Percentiles rank a stretch among this genome's conserved stretches.
Evolutionary conservation across 2,329 filamentous ascomycete species (phyloP).

Genomic region (Apiospora arundinis): DNA sequence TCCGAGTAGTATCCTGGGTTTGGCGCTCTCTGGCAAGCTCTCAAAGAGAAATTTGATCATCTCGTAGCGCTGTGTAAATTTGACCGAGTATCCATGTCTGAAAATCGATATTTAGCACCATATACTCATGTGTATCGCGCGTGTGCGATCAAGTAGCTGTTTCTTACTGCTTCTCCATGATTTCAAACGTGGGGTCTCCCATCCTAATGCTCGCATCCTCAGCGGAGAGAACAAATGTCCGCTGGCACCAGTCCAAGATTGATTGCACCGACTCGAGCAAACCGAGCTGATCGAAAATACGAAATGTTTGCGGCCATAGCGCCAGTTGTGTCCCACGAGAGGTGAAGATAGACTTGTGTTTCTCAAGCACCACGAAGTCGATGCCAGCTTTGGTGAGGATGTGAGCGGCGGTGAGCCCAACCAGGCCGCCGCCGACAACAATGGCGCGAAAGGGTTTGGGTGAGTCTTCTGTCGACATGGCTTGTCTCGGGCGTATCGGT

Average conservation of each 20-base stretch:
- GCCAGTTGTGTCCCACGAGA: constrained; percentile 32
- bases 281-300: constrained; percentile 36
- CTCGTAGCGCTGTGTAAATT: constrained; percentile 32
- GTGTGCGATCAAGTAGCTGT: no score
- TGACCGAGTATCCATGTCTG: constrained; percentile 30
- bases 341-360: constrained; percentile 30
- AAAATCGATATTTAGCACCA: no score
- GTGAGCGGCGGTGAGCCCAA: constrained; percentile 36
- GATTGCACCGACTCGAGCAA: constrained; percentile 24
- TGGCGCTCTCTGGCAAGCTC: constrained; percentile 27
- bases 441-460: constrained; percentile 32
- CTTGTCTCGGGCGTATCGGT: not conserved
- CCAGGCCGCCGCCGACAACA: constrained; percentile 37
- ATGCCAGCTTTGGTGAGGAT: constrained; percentile 34
- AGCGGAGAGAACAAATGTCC: not conserved
- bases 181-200: constrained; percentile 22
- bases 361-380: constrained; percentile 38
- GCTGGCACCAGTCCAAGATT: constrained; percentile 7
- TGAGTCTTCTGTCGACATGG: constrained; percentile 22
- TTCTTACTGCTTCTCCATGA: constrained; percentile 27
- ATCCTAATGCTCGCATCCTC: not conserved
- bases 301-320: constrained; percentile 35
- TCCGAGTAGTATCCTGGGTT: constrained; percentile 20
- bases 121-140: no score
- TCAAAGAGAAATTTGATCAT: constrained; percentile 33